phyloP scores from a whole-genome alignment of 441 rosid genomes.

The Erodium moschatum region DNA sequence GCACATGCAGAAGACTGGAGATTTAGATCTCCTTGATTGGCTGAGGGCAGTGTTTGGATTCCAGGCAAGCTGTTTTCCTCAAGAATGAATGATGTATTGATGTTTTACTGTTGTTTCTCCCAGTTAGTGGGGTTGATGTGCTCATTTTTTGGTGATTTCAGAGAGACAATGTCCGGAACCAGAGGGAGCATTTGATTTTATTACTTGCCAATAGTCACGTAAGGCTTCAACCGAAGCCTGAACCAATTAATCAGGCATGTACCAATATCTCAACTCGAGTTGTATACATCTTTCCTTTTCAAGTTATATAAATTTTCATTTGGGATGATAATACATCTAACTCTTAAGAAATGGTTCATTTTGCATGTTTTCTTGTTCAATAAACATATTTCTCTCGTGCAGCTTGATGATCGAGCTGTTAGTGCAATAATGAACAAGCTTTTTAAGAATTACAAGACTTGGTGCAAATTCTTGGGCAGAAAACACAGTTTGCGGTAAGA shows the following conservation, averaged over 20 bases:
- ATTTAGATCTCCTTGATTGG: conserved; percentile 93
- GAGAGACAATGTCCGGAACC: conserved; percentile 92
- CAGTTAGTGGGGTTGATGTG: conserved; percentile 12
- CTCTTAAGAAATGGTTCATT: background rate
- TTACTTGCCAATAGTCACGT: conserved; percentile 65
- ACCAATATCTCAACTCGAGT: conserved; percentile 12
- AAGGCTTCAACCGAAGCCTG: conserved; percentile 80
- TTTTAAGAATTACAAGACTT: conserved; percentile 82
- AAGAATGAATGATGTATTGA: background rate
- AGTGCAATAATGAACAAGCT: conserved; percentile 80
- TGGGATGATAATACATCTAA: too few species aligned
- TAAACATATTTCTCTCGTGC: conserved; percentile 19
- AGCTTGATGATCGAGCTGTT: conserved; percentile 94
- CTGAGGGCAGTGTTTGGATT: conserved; percentile 93
- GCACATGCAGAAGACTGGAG: conserved; percentile 31
- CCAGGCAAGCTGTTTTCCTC: conserved; percentile 52
- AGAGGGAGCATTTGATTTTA: conserved; percentile 41
- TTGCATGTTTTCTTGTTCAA: too few species aligned
- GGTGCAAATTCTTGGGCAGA: conserved; percentile 91
- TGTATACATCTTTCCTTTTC: background rate
- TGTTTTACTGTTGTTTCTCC: background rate
- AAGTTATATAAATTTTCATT: too few species aligned
- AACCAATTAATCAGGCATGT: conserved; percentile 36
- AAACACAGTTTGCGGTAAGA: conserved; percentile 86
- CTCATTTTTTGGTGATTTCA: conserved; percentile 26